Evolutionary conservation across 371 early-diverging fungal genomes (phyloP).

Genomic region (Rhizopus arrhizus): DNA sequence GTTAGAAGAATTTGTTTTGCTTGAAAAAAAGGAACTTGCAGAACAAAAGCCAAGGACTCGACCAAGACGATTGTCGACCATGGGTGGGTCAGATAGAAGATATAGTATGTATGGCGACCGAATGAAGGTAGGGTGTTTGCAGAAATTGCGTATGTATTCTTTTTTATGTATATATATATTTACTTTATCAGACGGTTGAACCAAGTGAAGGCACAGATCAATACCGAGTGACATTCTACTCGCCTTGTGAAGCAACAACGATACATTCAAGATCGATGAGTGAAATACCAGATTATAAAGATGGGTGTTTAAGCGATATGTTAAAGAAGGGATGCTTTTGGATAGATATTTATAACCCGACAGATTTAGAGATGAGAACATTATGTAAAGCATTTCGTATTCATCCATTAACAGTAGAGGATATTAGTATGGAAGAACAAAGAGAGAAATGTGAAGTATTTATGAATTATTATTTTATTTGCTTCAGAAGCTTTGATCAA

Average conservation of each 20-base stretch:
- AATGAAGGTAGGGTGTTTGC: conserved; percentile 14
- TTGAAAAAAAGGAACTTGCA: conserved; percentile 16
- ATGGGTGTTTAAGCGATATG: conserved; percentile 33
- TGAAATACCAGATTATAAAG: conserved; percentile 38
- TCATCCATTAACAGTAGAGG: conserved; percentile 91
- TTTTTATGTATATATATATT: background rate
- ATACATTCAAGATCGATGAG: conserved; percentile 41
- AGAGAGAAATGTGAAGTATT: conserved; percentile 94
- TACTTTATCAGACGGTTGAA: conserved; percentile 1
- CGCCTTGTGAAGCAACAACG: conserved; percentile 35
- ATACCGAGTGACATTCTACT: conserved; percentile 45
- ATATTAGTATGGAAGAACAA: conserved; percentile 86
- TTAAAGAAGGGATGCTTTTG: conserved; percentile 72
- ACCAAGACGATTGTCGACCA: conserved; percentile 26
- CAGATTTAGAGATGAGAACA: conserved; percentile 72
- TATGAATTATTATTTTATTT: conserved; percentile 87
- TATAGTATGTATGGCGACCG: conserved; percentile 34
- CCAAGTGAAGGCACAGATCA: conserved; percentile 27
- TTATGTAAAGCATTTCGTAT: conserved; percentile 61
- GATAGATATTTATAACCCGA: conserved; percentile 80
- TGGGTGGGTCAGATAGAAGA: conserved; percentile 28
- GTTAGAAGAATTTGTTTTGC: conserved; percentile 24
- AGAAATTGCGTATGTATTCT: background rate
- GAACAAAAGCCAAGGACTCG: conserved; percentile 4
- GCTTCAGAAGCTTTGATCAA: conserved; percentile 78